Evolutionary conservation across 257 asterid species (phyloP).

Genomic region (Gentiana macrophylla): DNA sequence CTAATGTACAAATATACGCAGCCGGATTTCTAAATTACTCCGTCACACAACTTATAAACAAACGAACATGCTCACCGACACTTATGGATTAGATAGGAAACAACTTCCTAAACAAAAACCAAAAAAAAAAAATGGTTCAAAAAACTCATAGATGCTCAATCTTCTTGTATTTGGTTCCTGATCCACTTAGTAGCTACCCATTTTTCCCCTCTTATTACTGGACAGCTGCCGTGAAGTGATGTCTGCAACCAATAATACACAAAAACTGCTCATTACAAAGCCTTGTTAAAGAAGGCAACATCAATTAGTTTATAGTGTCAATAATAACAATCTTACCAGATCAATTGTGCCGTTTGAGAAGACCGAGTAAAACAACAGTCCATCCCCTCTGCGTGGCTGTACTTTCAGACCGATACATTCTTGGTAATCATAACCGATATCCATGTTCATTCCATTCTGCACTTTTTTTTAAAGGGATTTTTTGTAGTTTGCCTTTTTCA

Average conservation of each 20-base stretch:
- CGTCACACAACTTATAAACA: too few relatives aligned
- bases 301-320: too few relatives aligned
- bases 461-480: conserved; percentile 10
- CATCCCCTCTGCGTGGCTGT: conserved; percentile 88
- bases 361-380: conserved; percentile 81
- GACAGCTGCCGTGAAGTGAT: conserved; percentile 95
- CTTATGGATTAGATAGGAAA: too few relatives aligned
- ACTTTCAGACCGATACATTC: conserved; percentile 77
- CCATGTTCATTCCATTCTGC: conserved; percentile 73
- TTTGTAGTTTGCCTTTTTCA: neutral
- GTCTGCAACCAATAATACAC: conserved; percentile 26
- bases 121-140: neutral
- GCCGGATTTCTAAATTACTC: too few relatives aligned
- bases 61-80: too few relatives aligned
- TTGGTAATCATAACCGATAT: conserved; percentile 44
- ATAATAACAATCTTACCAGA: conserved; percentile 37
- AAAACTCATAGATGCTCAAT: conserved; percentile 2
- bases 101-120: too few relatives aligned
- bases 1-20: too few relatives aligned
- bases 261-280: neutral
- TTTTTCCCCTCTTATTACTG: conserved; percentile 79
- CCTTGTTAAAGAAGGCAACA: neutral
- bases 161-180: conserved; percentile 23
- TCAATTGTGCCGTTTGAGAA: conserved; percentile 81
- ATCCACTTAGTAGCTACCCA: conserved; percentile 99